Evolutionary conservation across 331 rosid species (phyloP), one percentile per base, ranked within the genome.

Genomic region (Rhamnella rubrinervis): DNA sequence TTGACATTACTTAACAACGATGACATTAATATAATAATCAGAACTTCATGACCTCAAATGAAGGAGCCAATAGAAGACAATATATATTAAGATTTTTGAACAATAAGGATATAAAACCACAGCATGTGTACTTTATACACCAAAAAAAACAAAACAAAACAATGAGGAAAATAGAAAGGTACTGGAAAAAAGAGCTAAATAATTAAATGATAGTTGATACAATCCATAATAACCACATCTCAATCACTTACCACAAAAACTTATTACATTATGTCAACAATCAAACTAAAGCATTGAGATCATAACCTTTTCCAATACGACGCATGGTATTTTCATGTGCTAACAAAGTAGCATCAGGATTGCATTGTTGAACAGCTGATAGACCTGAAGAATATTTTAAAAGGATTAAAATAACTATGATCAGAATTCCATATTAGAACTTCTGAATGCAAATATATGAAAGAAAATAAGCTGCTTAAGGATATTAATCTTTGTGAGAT

Each of bases 271-370:
- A 53, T 19, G 1, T 44, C 26, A 65, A 38, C 23, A 13, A 38
- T 8, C 11, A 72, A 25, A 72, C 39, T 61, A 71, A 18, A 63
- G 40, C 15, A 12, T 18, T 23, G 52, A 52, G 23, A 59, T 47
- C 38, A 51, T 52, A 84, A 92, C 97, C 96, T 89, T 25, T 87
- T 71, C 89, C 79, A 59, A 92, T 82, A 78, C 88, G 87, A 7
- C 55, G 78, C 89, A 85, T 79, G 62, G 98, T 89, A 77, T 89
- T 89, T 72, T 84, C 89, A 72, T 92, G 96, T n/a, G 91, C 95
- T 61, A 92, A 60, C 81, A 89, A 61, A 53, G 65, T 85, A 55
- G 96, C 90, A 62, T 89, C 85, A 57, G 98, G 98, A 71, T 89
- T 89, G 91, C 75, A 82, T 75, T 78, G 85, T 76, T 92, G 96